These are phyloP conservation scores for Xylaria scruposa DNA, from an alignment of 495 filamentous ascomycete genomes.

Conservation along the genomic window DNA sequence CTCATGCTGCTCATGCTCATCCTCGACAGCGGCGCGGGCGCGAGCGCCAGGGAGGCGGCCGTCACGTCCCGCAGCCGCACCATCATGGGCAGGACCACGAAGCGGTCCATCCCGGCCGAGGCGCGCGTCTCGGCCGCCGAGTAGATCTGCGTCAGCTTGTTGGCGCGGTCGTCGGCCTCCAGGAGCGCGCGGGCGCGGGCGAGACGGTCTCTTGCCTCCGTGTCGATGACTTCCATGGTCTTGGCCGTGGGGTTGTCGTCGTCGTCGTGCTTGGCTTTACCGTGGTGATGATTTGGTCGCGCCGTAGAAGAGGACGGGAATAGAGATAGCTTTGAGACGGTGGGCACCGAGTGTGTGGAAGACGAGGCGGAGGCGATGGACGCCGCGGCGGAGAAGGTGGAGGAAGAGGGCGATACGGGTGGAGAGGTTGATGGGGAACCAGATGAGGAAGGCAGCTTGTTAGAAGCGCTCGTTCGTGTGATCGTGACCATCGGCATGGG, in stretches of 20 bases:
- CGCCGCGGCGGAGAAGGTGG: slow-evolving; percentile 8
- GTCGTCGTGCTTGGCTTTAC: not conserved
- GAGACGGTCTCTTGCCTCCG: not conserved
- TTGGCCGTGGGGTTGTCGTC: not conserved
- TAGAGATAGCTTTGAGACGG: slow-evolving; percentile 9
- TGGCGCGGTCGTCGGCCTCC: slow-evolving; percentile 17
- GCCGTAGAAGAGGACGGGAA: slow-evolving; percentile 5
- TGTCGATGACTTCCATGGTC: not conserved
- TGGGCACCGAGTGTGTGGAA: slow-evolving; percentile 1
- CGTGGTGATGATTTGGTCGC: not conserved
- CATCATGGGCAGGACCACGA: slow-evolving; percentile 33
- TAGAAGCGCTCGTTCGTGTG: not conserved
- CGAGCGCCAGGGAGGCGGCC: not conserved
- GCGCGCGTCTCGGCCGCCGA: slow-evolving; percentile 24
- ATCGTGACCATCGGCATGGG: slow-evolving; percentile 11
- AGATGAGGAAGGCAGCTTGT: not conserved
- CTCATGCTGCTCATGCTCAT: not conserved
- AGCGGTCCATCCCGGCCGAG: slow-evolving; percentile 23
- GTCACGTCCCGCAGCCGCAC: slow-evolving; percentile 34
- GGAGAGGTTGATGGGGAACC: not conserved
- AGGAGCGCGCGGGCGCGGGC: slow-evolving; percentile 2
- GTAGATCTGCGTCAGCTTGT: slow-evolving; percentile 27
- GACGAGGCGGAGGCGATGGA: slow-evolving; percentile 1
- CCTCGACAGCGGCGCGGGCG: not conserved
- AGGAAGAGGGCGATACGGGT: slow-evolving; percentile 2